Percentiles rank a stretch among this genome's conserved stretches.
Evolutionary conservation across 805 yeast genomes (phyloP).

Genomic region (Geotrichum ghanense): DNA sequence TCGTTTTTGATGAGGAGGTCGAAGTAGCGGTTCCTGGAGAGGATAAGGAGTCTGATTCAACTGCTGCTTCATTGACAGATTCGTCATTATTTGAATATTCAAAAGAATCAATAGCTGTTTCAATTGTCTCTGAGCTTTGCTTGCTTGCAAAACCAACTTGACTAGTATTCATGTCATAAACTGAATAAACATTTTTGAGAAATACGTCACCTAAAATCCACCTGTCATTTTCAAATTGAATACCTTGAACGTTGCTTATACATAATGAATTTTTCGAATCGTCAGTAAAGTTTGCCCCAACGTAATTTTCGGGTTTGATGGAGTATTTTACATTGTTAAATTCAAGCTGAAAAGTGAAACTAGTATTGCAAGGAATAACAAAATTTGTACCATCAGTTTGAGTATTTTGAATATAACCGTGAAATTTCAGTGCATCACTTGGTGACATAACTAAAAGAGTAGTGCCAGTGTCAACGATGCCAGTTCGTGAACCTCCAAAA

Average conservation of each 20-base stretch:
- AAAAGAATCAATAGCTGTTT: background rate
- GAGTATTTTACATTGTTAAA: conserved; percentile 37
- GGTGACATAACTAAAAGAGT: conserved; percentile 47
- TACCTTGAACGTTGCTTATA: conserved; percentile 54
- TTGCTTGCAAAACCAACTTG: conserved; percentile 44
- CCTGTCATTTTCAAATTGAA: conserved; percentile 26
- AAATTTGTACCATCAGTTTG: conserved; percentile 51
- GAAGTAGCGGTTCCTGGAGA: background rate
- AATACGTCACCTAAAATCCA: conserved; percentile 64
- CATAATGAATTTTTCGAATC: conserved; percentile 37
- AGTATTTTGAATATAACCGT: conserved; percentile 38
- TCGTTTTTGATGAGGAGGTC: background rate
- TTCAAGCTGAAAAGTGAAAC: conserved; percentile 30
- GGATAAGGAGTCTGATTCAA: background rate
- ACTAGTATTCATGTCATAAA: conserved; percentile 42
- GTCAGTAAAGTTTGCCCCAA: conserved; percentile 35
- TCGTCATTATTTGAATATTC: too few species aligned
- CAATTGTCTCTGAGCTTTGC: background rate
- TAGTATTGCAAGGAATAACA: conserved; percentile 46
- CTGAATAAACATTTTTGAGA: conserved; percentile 41
- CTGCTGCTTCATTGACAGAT: too few species aligned
- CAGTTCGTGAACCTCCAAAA: conserved; percentile 24
- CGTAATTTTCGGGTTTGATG: conserved; percentile 32
- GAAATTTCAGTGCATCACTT: conserved; percentile 42
- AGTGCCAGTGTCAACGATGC: conserved; percentile 56